phyloP scores from a whole-genome alignment of 2,329 filamentous ascomycete species.

The Fusarium mundagurra region DNA sequence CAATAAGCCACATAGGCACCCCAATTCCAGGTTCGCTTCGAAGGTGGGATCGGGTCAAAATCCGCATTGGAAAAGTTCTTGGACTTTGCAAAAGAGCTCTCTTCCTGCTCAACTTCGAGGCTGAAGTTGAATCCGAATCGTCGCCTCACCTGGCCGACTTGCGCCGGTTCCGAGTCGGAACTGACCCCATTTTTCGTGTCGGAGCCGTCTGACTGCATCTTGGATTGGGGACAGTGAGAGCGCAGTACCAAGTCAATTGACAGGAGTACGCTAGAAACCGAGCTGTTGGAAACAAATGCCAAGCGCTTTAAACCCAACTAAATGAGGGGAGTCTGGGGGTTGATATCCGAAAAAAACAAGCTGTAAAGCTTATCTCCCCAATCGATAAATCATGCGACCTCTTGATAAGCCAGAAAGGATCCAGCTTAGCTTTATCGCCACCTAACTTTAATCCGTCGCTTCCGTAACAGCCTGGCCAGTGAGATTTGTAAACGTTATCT shows the following conservation, averaged over 20 bases:
- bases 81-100: conserved; percentile 1
- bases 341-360: neutral
- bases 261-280: neutral
- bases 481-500: neutral
- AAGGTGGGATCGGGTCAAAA: conserved; percentile 4
- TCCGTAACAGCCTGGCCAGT: neutral
- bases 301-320: neutral
- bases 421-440: neutral
- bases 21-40: conserved; percentile 9
- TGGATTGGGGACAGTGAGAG: neutral
- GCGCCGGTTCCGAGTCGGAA: neutral
- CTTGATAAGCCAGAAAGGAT: neutral
- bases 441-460: neutral
- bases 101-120: conserved; percentile 2
- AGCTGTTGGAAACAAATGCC: neutral
- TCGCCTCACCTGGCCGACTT: neutral
- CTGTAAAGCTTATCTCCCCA: neutral
- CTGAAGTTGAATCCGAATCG: conserved; percentile 6
- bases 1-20: conserved; percentile 8
- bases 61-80: neutral
- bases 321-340: neutral
- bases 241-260: neutral
- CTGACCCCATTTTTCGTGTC: neutral
- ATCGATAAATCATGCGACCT: neutral
- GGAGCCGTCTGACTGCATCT: conserved; percentile 5